Base-by-base conservation (phyloP, 192 early-diverging fungal species). In the Phlyctochytrium arcticum region DNA sequence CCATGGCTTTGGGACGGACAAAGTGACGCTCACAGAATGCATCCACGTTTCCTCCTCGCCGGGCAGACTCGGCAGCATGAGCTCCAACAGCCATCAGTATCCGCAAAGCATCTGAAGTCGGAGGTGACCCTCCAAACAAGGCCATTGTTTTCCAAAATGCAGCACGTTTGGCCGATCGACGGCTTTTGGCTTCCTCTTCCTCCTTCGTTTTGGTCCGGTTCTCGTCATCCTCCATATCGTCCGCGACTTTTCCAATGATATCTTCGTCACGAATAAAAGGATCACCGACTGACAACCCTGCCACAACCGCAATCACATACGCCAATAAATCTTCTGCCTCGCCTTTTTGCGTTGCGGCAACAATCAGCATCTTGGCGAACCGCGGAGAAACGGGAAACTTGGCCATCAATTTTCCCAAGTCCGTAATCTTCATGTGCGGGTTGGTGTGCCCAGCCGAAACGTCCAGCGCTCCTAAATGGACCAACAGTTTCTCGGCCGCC, bases 231-330 rank as follows among this genome's bases (percentile, higher is more conserved):
- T 78, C 78, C 23, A 75, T 73, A 26, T 57, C 68, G 26, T 48
- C 51, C 17, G 29, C 49, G 19, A 36, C 55, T 19, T 71, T 37
- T 1, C 62, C 71, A 10, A 71, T 48, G 6, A 78, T 80, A 39
- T 81, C 83, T 24, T 80, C 76, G 27, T 80, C 82, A 4, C 71
- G 51, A 44, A 97, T 75, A 74, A 99, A 97, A 12, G 92, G 89
- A 60, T 98, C 94, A 29, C 93, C 97, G 1, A 96, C 92, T 1
- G 93, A 92, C 47, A 98, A 68, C 0, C 90, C 94, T 0, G 95
- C 85, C 7, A 98, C 95, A 62, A 98, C 84, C 1, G 89, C 90
- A 62, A 98, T 91, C 5, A 94, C 79, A 69, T 92, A 96, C 5
- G 89, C 84, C 54, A 86, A 49, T 34, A 98, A 78, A 62, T 91